A percentile compares a stretch with the other conserved stretches of the same genome.
phyloP scores from a whole-genome alignment of 257 asterid genomes.

The Salvia miltiorrhiza region DNA sequence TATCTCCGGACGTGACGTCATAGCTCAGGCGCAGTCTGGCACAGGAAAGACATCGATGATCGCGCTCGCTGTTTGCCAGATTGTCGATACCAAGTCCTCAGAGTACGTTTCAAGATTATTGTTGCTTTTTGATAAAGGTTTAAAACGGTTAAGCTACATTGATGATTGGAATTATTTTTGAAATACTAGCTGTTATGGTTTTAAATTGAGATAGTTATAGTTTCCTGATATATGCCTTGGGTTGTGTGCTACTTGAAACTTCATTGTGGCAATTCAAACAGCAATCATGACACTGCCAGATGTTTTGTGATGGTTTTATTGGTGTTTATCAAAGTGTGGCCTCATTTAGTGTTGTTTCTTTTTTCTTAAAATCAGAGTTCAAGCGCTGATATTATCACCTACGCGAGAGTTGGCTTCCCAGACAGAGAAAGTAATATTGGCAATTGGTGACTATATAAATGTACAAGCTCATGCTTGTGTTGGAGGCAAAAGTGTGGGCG shows the following conservation, averaged over 20 bases:
- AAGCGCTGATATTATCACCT: slow-evolving; percentile 91
- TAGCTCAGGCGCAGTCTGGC: slow-evolving; percentile 93
- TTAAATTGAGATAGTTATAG: background rate
- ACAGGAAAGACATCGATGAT: slow-evolving; percentile 97
- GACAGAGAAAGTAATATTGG: slow-evolving; percentile 85
- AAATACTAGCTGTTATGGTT: background rate
- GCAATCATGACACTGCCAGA: background rate
- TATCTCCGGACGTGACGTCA: slow-evolving; percentile 88
- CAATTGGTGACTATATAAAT: slow-evolving; percentile 82
- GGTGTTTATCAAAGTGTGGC: background rate
- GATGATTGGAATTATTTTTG: background rate
- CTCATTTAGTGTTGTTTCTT: background rate
- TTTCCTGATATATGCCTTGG: background rate
- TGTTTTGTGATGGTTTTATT: background rate
- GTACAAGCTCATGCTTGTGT: slow-evolving; percentile 94
- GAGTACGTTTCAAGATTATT: slow-evolving; percentile 45
- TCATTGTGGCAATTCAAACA: background rate
- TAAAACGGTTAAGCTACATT: background rate
- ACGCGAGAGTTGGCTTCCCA: slow-evolving; percentile 97
- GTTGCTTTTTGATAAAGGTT: background rate
- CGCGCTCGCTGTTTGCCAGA: slow-evolving; percentile 85
- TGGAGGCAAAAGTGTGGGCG: slow-evolving; percentile 98
- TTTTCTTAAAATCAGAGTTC: slow-evolving; percentile 54
- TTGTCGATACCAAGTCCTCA: slow-evolving; percentile 82
- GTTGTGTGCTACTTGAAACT: background rate